Base-by-base conservation (phyloP, 495 filamentous ascomycete species). In the Annulohypoxylon stygium region DNA sequence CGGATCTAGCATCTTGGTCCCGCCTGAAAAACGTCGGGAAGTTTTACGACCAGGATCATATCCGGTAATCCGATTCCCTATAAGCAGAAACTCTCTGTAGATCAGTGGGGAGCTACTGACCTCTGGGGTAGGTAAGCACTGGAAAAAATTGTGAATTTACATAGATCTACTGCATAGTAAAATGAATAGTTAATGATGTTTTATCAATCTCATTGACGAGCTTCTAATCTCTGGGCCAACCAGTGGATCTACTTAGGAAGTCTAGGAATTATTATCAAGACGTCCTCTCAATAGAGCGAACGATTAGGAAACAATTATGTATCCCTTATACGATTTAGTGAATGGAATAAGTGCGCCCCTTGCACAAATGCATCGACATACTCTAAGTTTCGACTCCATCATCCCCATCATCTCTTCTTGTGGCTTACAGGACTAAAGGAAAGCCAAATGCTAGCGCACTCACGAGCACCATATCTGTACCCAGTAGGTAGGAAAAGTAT, bases 51-150 rank as follows among this genome's bases (percentile, higher is more conserved):
- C 23, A 65, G 53, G 68, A 51, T 64, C 53, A 43, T 53, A 39
- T 50, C 23, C 54, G 65, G 48, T 39, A 65, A 18, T 61, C 47
- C 55, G 54, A 55, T 68, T 65, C 51, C 65, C 71, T 62, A 51
- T 10, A 65, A 65, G 57, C 26, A 74, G 71, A 57, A 59, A 54
- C 23, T 47, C 23, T 34, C 26, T 10, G 71, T 62, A 70, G 71
- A 74, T 74, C 67, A 67, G 58, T 67, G 67, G 67, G 50, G 71
- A 67, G 60, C 36, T 61, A 20, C 37, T 67, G 66, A 70, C 67
- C 67, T 74, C 71, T 51, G 58, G 70, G 67, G 50, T 67, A 62
- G 20, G 60, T 36, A 41, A 41, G 37, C 37, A 9, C 12, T 12
- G 37, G 11, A 41, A 9, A 41, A 41, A 41, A 12, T 12, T 41